Evolutionary conservation across 2,329 filamentous ascomycete species (phyloP).

Genomic region (Alternaria dauci): DNA sequence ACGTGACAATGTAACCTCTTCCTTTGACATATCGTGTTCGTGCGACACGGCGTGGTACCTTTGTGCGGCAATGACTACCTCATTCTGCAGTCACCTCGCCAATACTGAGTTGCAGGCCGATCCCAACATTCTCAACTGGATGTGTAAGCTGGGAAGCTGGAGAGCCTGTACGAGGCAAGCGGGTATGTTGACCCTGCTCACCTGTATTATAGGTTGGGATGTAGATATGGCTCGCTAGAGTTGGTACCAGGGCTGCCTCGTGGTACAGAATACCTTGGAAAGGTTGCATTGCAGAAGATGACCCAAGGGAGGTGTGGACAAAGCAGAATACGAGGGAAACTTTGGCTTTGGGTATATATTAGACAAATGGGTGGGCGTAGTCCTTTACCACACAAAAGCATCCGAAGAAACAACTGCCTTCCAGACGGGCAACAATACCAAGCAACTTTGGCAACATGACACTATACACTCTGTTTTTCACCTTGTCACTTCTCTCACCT

Average conservation of each 20-base stretch:
- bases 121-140: background rate
- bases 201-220: background rate
- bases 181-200: background rate
- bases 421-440: background rate
- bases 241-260: background rate
- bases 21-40: conserved; percentile 2
- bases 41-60: background rate
- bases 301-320: background rate
- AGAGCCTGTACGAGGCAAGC: background rate
- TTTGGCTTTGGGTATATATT: background rate
- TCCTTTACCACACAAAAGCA: too few relatives aligned
- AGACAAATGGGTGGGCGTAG: background rate
- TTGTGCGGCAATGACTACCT: background rate
- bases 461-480: background rate
- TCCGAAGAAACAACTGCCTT: background rate
- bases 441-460: background rate
- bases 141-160: background rate
- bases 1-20: conserved; percentile 1
- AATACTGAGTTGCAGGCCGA: too few relatives aligned
- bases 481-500: background rate
- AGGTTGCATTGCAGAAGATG: background rate
- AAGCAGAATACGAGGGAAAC: background rate
- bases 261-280: background rate
- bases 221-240: background rate
- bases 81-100: background rate